Conservation (phyloP, 1,284 basidiomycete genomes). For the Mycena sp. region DNA sequence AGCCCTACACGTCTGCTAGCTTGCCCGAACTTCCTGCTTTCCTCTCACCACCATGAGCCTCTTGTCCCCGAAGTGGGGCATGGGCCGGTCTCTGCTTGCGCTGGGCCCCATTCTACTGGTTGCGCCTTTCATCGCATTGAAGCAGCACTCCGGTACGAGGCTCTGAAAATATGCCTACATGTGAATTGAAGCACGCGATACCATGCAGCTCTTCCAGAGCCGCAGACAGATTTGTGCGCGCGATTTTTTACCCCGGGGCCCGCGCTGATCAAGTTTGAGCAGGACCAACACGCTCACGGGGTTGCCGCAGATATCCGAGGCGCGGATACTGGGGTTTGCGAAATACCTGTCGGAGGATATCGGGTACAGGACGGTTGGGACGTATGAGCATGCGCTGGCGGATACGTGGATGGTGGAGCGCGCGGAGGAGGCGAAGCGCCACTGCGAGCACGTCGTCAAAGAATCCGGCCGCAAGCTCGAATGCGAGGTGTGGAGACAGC, state of each 20-base stretch:
- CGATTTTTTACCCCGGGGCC: neutral
- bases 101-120: constrained; percentile 57
- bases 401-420: constrained; percentile 86
- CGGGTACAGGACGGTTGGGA: constrained; percentile 94
- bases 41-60: constrained; percentile 26
- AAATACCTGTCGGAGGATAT: constrained; percentile 83
- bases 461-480: constrained; percentile 69
- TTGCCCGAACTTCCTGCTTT: neutral
- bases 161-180: neutral
- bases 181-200: constrained; percentile 5
- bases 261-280: neutral
- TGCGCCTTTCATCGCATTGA: constrained; percentile 50
- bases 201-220: constrained; percentile 49
- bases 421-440: constrained; percentile 64
- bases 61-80: constrained; percentile 48
- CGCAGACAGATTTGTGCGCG: constrained; percentile 51
- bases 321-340: constrained; percentile 68
- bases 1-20: too few species aligned
- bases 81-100: constrained; percentile 54
- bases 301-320: constrained; percentile 76
- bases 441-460: constrained; percentile 67
- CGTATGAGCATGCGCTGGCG: constrained; percentile 86
- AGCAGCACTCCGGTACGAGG: constrained; percentile 54
- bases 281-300: constrained; percentile 61
- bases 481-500: constrained; percentile 90